Evolutionary conservation across 345 rosid species (phyloP).

Genomic region (Dovyalis caffra): DNA sequence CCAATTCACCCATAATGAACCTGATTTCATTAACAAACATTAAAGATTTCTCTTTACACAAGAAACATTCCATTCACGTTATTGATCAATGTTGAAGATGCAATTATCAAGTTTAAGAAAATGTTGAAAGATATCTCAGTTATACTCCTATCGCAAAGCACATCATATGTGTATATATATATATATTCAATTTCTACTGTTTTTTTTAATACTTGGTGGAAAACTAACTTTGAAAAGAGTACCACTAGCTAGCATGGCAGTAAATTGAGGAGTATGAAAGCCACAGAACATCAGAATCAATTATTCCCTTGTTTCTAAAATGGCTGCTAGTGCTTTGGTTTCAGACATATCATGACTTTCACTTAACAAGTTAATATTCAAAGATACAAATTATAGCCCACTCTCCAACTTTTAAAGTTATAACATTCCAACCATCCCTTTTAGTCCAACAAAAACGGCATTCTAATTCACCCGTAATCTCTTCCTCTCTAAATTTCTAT

Average conservation of each 20-base stretch:
- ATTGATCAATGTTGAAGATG: background rate
- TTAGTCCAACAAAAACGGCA: slow-evolving; percentile 18
- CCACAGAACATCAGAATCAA: background rate
- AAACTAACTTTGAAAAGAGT: no score
- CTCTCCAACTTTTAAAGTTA: background rate
- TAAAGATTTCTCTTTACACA: background rate
- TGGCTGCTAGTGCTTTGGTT: slow-evolving; percentile 14
- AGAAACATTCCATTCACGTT: no score
- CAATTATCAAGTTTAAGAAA: background rate
- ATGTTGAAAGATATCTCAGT: no score
- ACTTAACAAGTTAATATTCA: background rate
- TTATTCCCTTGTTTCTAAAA: slow-evolving; percentile 6
- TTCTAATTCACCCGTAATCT: slow-evolving; percentile 19
- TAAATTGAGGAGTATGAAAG: background rate
- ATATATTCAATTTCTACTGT: no score
- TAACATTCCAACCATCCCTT: background rate
- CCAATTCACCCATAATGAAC: no score
- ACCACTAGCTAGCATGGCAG: no score
- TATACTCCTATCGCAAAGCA: no score
- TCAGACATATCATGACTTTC: slow-evolving; percentile 10
- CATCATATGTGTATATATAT: no score
- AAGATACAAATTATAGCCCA: background rate
- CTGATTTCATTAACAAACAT: background rate
- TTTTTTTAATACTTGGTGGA: no score
- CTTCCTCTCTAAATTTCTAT: background rate